A percentile compares a stretch with the other conserved stretches of the same genome.
Evolutionary conservation across 208 protist species (phyloP).

Genomic region (Herpetomonas muscarum): DNA sequence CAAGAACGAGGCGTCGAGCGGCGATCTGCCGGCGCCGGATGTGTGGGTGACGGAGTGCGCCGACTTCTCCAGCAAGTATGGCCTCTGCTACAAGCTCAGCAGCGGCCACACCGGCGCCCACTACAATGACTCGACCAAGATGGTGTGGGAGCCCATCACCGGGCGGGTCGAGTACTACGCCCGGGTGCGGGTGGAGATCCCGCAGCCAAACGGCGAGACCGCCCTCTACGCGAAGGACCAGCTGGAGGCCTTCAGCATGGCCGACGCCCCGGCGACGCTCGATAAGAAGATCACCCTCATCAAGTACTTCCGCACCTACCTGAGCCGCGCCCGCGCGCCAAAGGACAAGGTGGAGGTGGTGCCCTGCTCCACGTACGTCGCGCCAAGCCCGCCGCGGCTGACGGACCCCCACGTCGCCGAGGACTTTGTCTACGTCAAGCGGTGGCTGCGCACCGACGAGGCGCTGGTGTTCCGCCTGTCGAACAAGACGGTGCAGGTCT

Average conservation of each 20-base stretch:
- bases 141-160: slow-evolving; percentile 83
- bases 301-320: slow-evolving; percentile 94
- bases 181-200: slow-evolving; percentile 54
- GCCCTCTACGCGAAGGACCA: slow-evolving; percentile 69
- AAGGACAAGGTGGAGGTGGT: slow-evolving; percentile 61
- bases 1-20: slow-evolving; percentile 10
- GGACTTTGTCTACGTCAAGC: slow-evolving; percentile 93
- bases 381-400: slow-evolving; percentile 21
- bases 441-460: slow-evolving; percentile 91
- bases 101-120: slow-evolving; percentile 93
- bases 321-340: slow-evolving; percentile 36
- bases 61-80: slow-evolving; percentile 98
- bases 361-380: slow-evolving; percentile 45
- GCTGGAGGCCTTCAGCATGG: slow-evolving; percentile 67
- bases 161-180: slow-evolving; percentile 80
- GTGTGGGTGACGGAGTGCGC: slow-evolving; percentile 92
- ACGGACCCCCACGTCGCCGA: slow-evolving; percentile 48
- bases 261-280: slow-evolving; percentile 72
- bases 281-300: slow-evolving; percentile 97
- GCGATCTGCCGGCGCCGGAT: slow-evolving; percentile 21
- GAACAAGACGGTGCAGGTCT: slow-evolving; percentile 95
- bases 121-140: slow-evolving; percentile 98
- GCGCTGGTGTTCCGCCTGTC: slow-evolving; percentile 95
- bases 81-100: slow-evolving; percentile 94
- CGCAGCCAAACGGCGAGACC: slow-evolving; percentile 15